Conservation (phyloP, 2,329 filamentous ascomycete species). For the Macrophomina tecta region DNA sequence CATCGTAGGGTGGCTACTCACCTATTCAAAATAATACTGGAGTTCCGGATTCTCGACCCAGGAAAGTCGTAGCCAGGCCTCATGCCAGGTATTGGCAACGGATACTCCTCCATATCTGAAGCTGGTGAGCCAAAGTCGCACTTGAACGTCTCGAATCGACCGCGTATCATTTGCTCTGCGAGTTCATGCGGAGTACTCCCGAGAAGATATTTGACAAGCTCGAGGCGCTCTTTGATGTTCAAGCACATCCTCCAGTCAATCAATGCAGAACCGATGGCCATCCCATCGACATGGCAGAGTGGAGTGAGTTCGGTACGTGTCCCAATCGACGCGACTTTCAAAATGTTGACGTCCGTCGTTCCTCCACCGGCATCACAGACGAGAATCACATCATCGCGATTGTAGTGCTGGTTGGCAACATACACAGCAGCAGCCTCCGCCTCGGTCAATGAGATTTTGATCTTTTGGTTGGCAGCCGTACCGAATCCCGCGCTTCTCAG, state of each 20-base stretch:
- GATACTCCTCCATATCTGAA: background rate
- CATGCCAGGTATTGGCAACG: background rate
- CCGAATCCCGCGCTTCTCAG: constrained; percentile 56
- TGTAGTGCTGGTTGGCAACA: constrained; percentile 31
- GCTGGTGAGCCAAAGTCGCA: constrained; percentile 2
- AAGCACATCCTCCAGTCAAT: background rate
- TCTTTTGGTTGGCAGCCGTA: constrained; percentile 37
- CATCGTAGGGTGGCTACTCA: background rate
- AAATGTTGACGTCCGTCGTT: constrained; percentile 36
- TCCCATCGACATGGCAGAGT: constrained; percentile 18
- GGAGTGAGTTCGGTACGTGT: background rate
- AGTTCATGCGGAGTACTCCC: background rate
- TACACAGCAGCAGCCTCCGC: constrained; percentile 56
- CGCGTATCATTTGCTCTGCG: constrained; percentile 1
- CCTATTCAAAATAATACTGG: constrained; percentile 6
- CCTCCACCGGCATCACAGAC: constrained; percentile 54
- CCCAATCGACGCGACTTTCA: background rate
- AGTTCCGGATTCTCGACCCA: constrained; percentile 22
- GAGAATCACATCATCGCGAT: constrained; percentile 46
- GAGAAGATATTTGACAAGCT: background rate
- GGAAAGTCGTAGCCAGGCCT: background rate
- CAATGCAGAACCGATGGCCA: constrained; percentile 30
- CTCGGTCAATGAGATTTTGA: constrained; percentile 51
- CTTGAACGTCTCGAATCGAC: constrained; percentile 1
- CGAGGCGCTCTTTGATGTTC: background rate